Evolutionary conservation across 2,329 filamentous ascomycete species (phyloP).

Genomic region (Scytalidium sp.): DNA sequence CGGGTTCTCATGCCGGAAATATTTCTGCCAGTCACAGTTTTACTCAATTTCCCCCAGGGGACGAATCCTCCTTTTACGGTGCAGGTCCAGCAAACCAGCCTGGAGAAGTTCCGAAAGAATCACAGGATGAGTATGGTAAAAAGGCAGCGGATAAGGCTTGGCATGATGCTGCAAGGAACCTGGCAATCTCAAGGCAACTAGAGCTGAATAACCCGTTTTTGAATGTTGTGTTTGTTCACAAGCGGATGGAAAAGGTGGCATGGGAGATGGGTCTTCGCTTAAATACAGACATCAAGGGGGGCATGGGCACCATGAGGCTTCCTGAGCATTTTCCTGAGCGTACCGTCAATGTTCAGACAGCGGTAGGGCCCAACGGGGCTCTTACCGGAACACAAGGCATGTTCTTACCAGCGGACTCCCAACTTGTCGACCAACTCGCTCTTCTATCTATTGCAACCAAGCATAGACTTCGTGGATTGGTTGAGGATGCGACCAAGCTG

Average conservation of each 20-base stretch:
- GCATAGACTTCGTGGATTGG: constrained; percentile 69
- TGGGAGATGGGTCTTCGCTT: constrained; percentile 54
- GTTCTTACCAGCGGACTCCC: constrained; percentile 72
- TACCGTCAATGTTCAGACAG: constrained; percentile 48
- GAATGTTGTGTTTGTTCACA: constrained; percentile 18
- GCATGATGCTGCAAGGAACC: constrained; percentile 54
- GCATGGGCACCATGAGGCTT: constrained; percentile 36
- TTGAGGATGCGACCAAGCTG: constrained; percentile 74
- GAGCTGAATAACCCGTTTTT: constrained; percentile 56
- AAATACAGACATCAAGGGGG: constrained; percentile 54
- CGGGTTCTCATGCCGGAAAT: constrained; percentile 37
- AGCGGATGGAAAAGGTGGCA: constrained; percentile 54
- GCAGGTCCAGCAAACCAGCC: constrained; percentile 65
- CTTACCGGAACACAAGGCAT: constrained; percentile 62
- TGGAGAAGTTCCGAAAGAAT: constrained; percentile 38
- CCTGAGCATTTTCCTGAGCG: constrained; percentile 22
- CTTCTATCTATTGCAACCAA: constrained; percentile 81
- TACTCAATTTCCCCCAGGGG: constrained; percentile 51
- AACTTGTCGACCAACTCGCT: constrained; percentile 77
- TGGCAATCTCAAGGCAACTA: constrained; percentile 54
- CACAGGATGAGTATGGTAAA: constrained; percentile 63
- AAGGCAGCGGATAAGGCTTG: constrained; percentile 65
- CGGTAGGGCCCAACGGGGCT: constrained; percentile 60
- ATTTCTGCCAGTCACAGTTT: constrained; percentile 44
- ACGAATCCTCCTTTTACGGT: constrained; percentile 59